Evolutionary conservation across 192 early-diverging fungal species (phyloP), one percentile per base, ranked within the genome.

Genomic region (Nowakowskiella sp.): DNA sequence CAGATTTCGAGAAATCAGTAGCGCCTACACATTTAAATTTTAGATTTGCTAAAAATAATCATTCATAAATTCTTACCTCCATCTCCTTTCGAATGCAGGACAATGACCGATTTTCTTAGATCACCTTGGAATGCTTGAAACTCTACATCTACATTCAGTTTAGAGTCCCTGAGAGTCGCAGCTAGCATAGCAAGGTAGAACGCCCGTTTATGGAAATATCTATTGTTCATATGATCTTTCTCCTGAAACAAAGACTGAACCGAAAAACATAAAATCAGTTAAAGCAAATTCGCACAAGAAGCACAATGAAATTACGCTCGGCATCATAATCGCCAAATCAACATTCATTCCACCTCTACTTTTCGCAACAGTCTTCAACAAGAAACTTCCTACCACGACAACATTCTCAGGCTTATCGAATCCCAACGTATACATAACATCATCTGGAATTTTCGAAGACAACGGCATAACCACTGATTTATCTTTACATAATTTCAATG

Each of bases 161-260:
- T 50, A 55, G 22, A 70, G 44, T 59, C 66, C 21, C 52, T 52
- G 22, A 78, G 44, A 25, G 62, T 61, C 16, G 64, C 47, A 0
- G 90, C 84, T 6, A 94, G 61, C 22, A 88, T 71, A 0, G 91
- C 73, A 31, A 96, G 68, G 65, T 92, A 98, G 54, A 86, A 94
- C 4, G 93, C 88, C 28, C 93, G 81, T 59, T 98, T 98, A 77
- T 95, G 81, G 61, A 92, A 88, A 68, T 98, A 98, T 42, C 95
- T 72, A 62, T 85, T 80, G 72, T 98, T 95, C 57, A 94, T 65
- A 59, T 86, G 78, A 61, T 98, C 95, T 62, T 94, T 92, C 46
- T 96, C 91, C 57, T 87, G 84, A 65, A 95, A 89, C 30, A 94
- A 47, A 0, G 66, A 54, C 61, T 84, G 54, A 23, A 60, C 22